Evolutionary conservation across 1,284 basidiomycete species (phyloP), one percentile per base, ranked within the genome.

Genomic region (Papiliotrema flavescens): DNA sequence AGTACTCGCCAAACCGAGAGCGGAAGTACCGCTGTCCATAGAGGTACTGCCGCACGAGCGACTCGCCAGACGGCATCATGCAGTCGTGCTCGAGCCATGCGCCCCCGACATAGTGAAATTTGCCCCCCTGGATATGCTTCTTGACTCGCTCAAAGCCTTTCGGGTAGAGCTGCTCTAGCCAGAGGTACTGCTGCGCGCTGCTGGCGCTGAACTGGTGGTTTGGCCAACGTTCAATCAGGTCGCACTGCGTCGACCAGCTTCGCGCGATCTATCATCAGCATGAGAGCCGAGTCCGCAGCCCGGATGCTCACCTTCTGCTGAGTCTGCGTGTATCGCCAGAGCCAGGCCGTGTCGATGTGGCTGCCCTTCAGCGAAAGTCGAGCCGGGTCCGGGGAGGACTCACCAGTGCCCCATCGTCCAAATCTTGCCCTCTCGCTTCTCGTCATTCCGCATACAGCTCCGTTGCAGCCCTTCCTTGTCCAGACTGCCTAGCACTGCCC

Each of bases 131-230:
- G 15, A 96, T 83, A 71, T 89, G 87, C 50, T 79, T 81, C 64
- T 86, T 85, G 59, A 98, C 84, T 51, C 82, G 83, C 49, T 87
- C 82, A 67, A 95, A 97, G 2, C 95, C 82, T 2, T 83, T 77
- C 0, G 93, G 94, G 65, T 97, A 97, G 49, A 89, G 82, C 80
- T 89, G 59, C 70, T 93, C 89, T n/a, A 92, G 82, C 94, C 94
- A 98, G 69, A 91, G 89, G 79, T 85, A 96, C 75, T 98, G 94
- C 69, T 96, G 92, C 0, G 92, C 93, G 47, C 89, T 88, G 42
- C 86, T 88, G 59, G 88, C 89, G 0, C 85, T 83, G 76, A 97
- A 98, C n/a, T 88, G 83, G 69, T 94, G 89, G 74, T 98, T 94
- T 0, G 91, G 90, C 75, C 93, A 98, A 19, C 93, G 84, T 20